A percentile compares a stretch with the other conserved stretches of the same genome.
Evolutionary conservation across 2,329 filamentous ascomycete genomes (phyloP).

Genomic region (Drechslerella coelobrocha): DNA sequence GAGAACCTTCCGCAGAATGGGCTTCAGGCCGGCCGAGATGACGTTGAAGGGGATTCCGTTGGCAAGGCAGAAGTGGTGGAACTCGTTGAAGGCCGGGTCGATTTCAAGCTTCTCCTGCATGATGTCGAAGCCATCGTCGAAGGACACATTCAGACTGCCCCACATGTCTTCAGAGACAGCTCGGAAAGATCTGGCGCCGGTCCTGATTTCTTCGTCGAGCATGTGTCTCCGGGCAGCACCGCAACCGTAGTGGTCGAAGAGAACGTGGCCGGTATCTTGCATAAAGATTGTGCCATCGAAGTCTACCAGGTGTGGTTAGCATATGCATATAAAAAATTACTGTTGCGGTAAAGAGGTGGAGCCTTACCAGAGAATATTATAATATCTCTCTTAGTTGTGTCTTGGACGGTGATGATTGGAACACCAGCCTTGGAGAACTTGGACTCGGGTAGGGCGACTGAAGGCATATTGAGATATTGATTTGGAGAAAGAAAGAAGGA

Average conservation of each 20-base stretch:
- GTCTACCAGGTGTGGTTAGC: conserved; percentile 60
- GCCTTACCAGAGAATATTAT: conserved; percentile 61
- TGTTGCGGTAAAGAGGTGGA: background rate
- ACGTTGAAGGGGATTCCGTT: conserved; percentile 73
- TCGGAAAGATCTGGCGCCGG: conserved; percentile 70
- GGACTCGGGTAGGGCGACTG: conserved; percentile 48
- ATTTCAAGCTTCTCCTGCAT: conserved; percentile 70
- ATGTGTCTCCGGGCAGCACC: conserved; percentile 65
- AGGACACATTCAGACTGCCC: conserved; percentile 70
- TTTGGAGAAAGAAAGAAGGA: background rate
- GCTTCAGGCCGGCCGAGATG: conserved; percentile 72
- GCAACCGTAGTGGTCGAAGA: conserved; percentile 72
- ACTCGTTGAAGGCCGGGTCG: conserved; percentile 69
- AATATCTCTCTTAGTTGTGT: conserved; percentile 59
- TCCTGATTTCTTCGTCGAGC: conserved; percentile 70
- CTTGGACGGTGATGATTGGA: conserved; percentile 52
- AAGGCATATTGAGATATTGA: conserved; percentile 37
- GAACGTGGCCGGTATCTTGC: conserved; percentile 73
- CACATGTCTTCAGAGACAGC: conserved; percentile 77
- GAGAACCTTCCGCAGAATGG: conserved; percentile 68
- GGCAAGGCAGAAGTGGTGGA: conserved; percentile 70
- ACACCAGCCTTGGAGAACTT: conserved; percentile 51
- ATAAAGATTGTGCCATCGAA: conserved; percentile 77
- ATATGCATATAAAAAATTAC: conserved; percentile 1
- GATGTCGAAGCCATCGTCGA: conserved; percentile 71